Conservation (phyloP, 768 basidiomycete genomes). For the Suillus bovinus region DNA sequence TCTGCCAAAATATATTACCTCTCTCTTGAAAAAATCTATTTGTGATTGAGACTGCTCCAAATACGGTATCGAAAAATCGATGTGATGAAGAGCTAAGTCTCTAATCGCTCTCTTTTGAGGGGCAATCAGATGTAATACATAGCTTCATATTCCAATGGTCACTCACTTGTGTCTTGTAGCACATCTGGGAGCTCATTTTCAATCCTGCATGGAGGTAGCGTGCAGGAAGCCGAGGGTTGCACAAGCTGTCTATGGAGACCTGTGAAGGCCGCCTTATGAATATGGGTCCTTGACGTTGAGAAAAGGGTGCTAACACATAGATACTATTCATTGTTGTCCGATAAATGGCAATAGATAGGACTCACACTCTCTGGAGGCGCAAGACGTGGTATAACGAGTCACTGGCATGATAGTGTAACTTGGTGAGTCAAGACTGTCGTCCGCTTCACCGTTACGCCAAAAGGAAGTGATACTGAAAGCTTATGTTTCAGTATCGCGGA, state of each 20-base stretch:
- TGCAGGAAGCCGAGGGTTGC: neutral
- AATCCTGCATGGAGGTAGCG: neutral
- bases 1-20: neutral
- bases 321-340: neutral
- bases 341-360: neutral
- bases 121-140: neutral
- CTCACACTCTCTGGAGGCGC: neutral
- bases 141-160: neutral
- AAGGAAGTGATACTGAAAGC: no score
- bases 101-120: neutral
- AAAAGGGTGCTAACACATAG: neutral
- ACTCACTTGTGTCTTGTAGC: neutral
- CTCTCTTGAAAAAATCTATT: neutral
- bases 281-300: neutral
- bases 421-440: no score
- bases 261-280: neutral
- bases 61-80: conserved; percentile 3
- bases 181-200: neutral
- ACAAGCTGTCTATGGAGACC: neutral
- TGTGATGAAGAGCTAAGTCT: conserved; percentile 1
- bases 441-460: no score
- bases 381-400: neutral
- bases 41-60: neutral
- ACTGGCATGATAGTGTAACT: no score
- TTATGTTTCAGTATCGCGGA: no score